phyloP scores from a whole-genome alignment of 1,139 yeast genomes.

The Geotrichum citri-aurantii region DNA sequence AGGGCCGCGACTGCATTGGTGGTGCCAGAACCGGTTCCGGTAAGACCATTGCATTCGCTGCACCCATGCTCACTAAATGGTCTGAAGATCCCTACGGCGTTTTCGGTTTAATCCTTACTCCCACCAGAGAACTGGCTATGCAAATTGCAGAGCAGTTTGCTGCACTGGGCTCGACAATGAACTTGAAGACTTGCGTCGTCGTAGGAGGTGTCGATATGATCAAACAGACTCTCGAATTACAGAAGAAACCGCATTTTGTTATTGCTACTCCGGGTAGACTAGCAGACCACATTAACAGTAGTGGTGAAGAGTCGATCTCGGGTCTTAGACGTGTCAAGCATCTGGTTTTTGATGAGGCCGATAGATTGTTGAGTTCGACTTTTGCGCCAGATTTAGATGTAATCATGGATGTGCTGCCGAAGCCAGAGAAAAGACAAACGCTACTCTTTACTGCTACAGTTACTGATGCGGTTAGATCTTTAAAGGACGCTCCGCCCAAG shows the following conservation, averaged over 20 bases:
- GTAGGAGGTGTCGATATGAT: constrained; percentile 96
- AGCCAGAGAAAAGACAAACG: constrained; percentile 71
- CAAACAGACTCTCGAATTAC: constrained; percentile 74
- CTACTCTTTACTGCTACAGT: constrained; percentile 92
- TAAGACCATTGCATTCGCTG: constrained; percentile 95
- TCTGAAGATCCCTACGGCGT: constrained; percentile 92
- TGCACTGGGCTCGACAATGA: constrained; percentile 87
- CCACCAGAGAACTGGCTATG: constrained; percentile 90
- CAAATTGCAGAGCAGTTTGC: constrained; percentile 96
- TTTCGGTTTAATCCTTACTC: constrained; percentile 82
- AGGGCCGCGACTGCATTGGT: constrained; percentile 89
- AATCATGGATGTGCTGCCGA: constrained; percentile 69
- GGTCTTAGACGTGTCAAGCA: constrained; percentile 74
- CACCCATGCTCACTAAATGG: constrained; percentile 93
- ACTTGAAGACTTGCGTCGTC: constrained; percentile 69
- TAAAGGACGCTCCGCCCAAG: constrained; percentile 62
- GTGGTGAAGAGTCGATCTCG: constrained; percentile 81
- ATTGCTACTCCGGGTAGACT: constrained; percentile 97
- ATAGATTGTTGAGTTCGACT: constrained; percentile 75
- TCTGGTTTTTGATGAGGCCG: constrained; percentile 94
- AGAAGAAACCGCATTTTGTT: constrained; percentile 83
- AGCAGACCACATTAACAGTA: constrained; percentile 83
- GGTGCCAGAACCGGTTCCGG: constrained; percentile 99
- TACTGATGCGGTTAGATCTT: constrained; percentile 81
- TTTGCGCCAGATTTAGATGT: constrained; percentile 69